Conservation (phyloP, 2,329 filamentous ascomycete species). For the Endoconidiophora laricicola region DNA sequence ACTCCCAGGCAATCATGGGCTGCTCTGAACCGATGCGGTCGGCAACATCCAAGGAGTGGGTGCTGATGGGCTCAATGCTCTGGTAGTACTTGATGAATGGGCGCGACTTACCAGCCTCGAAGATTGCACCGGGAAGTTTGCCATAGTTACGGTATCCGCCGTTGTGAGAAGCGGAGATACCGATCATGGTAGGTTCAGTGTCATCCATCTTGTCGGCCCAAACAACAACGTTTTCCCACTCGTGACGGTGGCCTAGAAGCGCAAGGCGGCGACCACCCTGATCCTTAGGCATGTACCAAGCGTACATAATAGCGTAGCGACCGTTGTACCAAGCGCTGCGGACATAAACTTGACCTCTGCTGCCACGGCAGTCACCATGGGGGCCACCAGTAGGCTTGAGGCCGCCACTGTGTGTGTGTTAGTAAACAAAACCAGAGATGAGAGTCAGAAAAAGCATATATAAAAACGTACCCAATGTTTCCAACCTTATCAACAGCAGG, state of each 20-base stretch:
- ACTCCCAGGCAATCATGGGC: constrained; percentile 28
- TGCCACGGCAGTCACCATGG: constrained; percentile 20
- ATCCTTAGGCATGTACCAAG: constrained; percentile 32
- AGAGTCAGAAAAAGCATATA: not conserved
- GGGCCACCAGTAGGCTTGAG: constrained; percentile 19
- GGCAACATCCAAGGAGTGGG: constrained; percentile 25
- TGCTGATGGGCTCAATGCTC: constrained; percentile 15
- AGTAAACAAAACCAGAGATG: not conserved
- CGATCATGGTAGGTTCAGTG: constrained; percentile 20
- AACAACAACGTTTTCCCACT: constrained; percentile 25
- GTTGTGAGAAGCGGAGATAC: constrained; percentile 23
- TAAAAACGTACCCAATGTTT: constrained; percentile 33
- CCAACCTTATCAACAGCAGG: constrained; percentile 41
- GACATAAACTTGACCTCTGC: constrained; percentile 24
- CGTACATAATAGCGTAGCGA: constrained; percentile 25
- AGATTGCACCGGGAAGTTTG: not conserved
- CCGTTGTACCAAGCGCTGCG: constrained; percentile 18
- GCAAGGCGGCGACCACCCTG: constrained; percentile 18
- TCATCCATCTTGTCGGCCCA: constrained; percentile 18
- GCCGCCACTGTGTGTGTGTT: constrained; percentile 18
- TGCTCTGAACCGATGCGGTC: constrained; percentile 22
- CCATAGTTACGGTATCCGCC: constrained; percentile 20
- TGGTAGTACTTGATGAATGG: constrained; percentile 21
- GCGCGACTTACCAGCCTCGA: constrained; percentile 13
- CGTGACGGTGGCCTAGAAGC: constrained; percentile 22